Evolutionary conservation across 1,284 basidiomycete species (phyloP).

Genomic region (Phellopilus nigrolimitatus): DNA sequence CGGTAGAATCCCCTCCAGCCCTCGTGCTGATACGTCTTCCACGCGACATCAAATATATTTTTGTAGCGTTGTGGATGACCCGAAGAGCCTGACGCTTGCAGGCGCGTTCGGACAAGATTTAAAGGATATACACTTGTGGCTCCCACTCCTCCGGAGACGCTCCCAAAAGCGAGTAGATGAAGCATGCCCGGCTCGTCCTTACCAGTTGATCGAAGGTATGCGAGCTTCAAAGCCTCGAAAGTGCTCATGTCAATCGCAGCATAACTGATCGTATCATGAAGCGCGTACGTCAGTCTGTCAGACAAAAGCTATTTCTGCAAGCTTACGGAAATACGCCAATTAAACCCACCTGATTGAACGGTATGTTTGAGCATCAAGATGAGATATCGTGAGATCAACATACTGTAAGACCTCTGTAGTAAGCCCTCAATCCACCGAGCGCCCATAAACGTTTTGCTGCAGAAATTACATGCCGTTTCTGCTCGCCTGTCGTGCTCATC

Average conservation of each 20-base stretch:
- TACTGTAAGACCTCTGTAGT: conserved; percentile 89
- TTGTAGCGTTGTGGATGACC: conserved; percentile 88
- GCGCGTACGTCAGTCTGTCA: conserved; percentile 11
- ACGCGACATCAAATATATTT: conserved; percentile 83
- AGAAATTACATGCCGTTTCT: conserved; percentile 55
- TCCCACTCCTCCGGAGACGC: conserved; percentile 87
- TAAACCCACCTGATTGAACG: conserved; percentile 65
- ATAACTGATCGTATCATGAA: conserved; percentile 43
- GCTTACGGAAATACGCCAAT: conserved; percentile 86
- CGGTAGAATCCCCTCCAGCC: conserved; percentile 96
- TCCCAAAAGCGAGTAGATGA: conserved; percentile 82
- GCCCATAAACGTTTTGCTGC: conserved; percentile 70
- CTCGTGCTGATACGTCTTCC: conserved; percentile 79
- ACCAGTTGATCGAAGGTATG: conserved; percentile 75
- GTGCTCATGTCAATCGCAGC: conserved; percentile 95
- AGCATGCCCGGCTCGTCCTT: conserved; percentile 81
- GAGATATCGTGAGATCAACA: conserved; percentile 29
- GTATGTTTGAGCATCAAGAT: not conserved
- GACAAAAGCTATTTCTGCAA: conserved; percentile 18
- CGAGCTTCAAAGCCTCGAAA: conserved; percentile 85
- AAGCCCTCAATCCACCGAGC: conserved; percentile 79
- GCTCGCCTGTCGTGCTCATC: conserved; percentile 75
- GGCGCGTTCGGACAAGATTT: conserved; percentile 89
- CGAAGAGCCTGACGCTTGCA: conserved; percentile 93
- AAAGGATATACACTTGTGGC: conserved; percentile 89